Base-by-base conservation (phyloP, 2,329 filamentous ascomycete genomes). In the Lasiodiplodia gonubiensis region DNA sequence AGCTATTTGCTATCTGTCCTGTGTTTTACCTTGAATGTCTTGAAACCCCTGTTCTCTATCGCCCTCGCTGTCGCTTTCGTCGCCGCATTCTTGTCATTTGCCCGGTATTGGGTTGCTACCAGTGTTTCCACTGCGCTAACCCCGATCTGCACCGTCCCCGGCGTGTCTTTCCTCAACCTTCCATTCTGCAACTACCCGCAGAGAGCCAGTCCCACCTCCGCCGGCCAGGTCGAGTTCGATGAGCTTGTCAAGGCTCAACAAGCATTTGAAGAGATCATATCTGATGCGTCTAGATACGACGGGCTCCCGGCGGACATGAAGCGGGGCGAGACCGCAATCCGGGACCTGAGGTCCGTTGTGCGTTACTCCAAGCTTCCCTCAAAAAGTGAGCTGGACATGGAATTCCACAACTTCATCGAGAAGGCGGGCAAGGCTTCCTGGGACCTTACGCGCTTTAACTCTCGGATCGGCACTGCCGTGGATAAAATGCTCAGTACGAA, bases 241-340 rank as follows among this genome's bases (percentile, higher is more conserved):
- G 86, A 89, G 57, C 84, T 96, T 25, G 90, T 95, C 83, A 84
- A 84, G 21, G 86, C 91, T 1, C 92, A 96, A 77, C 83, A 86
- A n/a, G 85, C 89, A 33, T 93, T 96, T 67, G 91, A 93, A 77
- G 86, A 90, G 67, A 88, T 95, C 0, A 80, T 95, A 4, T 87
- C 92, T 71, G 86, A 88, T 68, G 88, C 87, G 18, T 86, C 88
- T 1, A 85, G 88, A 25, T 87, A 89, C 1, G 86, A 89, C 1
- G 88, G 87, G 1, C 80, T 95, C 3, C 92, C 92, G 0, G 83
- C 91, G 71, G 90, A 92, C 71, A 93, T 95, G 88, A 94, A 93
- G 80, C 86, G 88, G 11, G 89, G 89, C 2, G 91, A 94, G 77
- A 83, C 88, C 2, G 89, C 90, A 1, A 89, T 95, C 42, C 86